phyloP scores from a whole-genome alignment of 116 monocot species.

The Cymodocea nodosa region DNA sequence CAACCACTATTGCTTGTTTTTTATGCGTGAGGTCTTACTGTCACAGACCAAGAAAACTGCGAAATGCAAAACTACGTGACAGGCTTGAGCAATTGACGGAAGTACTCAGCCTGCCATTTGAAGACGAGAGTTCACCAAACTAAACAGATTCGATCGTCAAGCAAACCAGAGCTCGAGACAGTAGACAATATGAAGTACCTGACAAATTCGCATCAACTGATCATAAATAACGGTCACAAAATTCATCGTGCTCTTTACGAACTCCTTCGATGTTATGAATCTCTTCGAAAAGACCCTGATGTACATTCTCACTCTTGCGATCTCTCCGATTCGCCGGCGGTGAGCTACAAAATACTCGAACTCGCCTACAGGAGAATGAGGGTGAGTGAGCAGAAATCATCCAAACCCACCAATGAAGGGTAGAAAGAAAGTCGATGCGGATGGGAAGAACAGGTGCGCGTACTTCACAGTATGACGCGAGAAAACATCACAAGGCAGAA shows the following conservation, averaged over 20 bases:
- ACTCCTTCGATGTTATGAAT: neutral
- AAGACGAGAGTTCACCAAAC: neutral
- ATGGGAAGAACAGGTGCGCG: no score
- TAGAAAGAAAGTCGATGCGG: neutral
- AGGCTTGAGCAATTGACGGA: conserved; percentile 71
- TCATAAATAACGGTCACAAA: neutral
- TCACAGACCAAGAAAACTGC: no score
- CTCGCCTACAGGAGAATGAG: neutral
- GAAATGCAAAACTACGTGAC: conserved; percentile 50
- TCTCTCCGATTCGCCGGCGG: neutral
- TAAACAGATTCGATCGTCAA: no score
- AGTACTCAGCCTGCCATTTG: conserved; percentile 50
- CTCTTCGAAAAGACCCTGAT: neutral
- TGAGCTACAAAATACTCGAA: no score
- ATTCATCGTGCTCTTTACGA: neutral
- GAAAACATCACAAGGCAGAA: neutral
- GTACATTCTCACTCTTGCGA: conserved; percentile 1
- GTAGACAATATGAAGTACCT: neutral
- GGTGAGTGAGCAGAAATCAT: no score
- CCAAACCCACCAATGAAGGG: no score
- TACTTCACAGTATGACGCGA: conserved; percentile 3
- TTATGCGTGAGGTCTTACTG: no score
- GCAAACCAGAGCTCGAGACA: neutral
- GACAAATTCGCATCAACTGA: conserved; percentile 7
- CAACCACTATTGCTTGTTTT: no score